Conservation (phyloP, 2,329 filamentous ascomycete genomes). For the Paecilomyces sp. region DNA sequence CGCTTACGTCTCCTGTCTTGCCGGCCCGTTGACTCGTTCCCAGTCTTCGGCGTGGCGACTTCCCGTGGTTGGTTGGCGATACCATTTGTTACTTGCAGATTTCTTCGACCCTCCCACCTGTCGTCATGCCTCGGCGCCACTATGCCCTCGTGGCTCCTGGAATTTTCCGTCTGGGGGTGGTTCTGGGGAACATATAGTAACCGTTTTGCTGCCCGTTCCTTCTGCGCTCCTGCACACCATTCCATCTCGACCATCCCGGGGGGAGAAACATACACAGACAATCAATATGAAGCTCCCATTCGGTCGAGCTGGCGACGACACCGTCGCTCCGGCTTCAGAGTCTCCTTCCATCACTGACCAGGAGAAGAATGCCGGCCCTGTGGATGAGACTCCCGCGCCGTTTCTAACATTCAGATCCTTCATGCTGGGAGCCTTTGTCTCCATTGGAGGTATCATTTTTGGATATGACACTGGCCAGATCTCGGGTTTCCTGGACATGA, state of each 20-base stretch:
- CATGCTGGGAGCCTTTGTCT: constrained; percentile 38
- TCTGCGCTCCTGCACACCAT: background rate
- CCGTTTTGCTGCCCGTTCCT: background rate
- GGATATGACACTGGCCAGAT: constrained; percentile 40
- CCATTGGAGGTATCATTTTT: constrained; percentile 39
- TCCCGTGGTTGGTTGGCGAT: background rate
- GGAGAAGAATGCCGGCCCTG: background rate
- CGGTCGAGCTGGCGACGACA: background rate
- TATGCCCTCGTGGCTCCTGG: background rate
- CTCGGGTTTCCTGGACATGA: constrained; percentile 36
- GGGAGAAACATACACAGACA: background rate
- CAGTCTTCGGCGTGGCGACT: background rate
- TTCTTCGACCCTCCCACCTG: background rate
- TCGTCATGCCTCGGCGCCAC: background rate
- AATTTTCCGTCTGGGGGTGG: background rate
- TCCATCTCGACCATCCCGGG: background rate
- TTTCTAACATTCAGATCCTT: constrained; percentile 30
- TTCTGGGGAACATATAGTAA: background rate
- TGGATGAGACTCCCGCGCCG: constrained; percentile 21
- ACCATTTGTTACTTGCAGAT: background rate
- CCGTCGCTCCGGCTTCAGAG: background rate
- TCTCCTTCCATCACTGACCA: background rate
- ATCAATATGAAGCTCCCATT: background rate
- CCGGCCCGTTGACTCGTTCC: background rate
- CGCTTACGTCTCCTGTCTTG: background rate